These are phyloP conservation scores for Artomyces pyxidatus DNA, from an alignment of 768 basidiomycete genomes.

Conservation along the genomic window DNA sequence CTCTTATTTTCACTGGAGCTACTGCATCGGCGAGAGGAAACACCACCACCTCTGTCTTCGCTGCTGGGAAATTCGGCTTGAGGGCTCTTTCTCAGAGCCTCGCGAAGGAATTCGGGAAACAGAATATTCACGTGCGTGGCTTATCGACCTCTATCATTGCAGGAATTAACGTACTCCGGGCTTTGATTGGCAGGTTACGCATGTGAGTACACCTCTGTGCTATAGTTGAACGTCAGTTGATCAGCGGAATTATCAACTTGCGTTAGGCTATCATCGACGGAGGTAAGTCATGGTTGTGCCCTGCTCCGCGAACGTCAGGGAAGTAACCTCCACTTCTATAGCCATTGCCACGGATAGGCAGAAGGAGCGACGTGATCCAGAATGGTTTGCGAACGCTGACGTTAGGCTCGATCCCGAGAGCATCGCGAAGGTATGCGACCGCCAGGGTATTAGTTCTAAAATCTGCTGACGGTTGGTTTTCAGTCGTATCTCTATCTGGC, in stretches of 20 bases:
- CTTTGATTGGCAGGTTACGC: not conserved
- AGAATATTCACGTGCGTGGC: slow-evolving; percentile 33
- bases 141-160: not conserved
- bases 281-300: slow-evolving; percentile 21
- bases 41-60: slow-evolving; percentile 29
- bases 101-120: slow-evolving; percentile 35
- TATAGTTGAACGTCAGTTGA: not conserved
- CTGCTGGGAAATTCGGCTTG: slow-evolving; percentile 33
- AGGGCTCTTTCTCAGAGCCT: slow-evolving; percentile 36
- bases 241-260: not conserved
- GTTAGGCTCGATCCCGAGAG: slow-evolving; percentile 51
- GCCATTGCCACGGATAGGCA: slow-evolving; percentile 22
- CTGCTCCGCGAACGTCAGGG: no score
- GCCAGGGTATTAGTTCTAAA: no score
- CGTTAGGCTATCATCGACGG: slow-evolving; percentile 64
- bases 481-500: slow-evolving; percentile 62
- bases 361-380: slow-evolving; percentile 12
- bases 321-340: not conserved
- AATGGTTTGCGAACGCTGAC: slow-evolving; percentile 39
- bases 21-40: slow-evolving; percentile 35
- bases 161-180: no score
- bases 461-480: not conserved
- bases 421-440: slow-evolving; percentile 51
- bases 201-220: slow-evolving; percentile 5
- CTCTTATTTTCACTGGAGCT: slow-evolving; percentile 37